Conservation (phyloP, 495 filamentous ascomycete species). For the Aspergillus steynii region DNA sequence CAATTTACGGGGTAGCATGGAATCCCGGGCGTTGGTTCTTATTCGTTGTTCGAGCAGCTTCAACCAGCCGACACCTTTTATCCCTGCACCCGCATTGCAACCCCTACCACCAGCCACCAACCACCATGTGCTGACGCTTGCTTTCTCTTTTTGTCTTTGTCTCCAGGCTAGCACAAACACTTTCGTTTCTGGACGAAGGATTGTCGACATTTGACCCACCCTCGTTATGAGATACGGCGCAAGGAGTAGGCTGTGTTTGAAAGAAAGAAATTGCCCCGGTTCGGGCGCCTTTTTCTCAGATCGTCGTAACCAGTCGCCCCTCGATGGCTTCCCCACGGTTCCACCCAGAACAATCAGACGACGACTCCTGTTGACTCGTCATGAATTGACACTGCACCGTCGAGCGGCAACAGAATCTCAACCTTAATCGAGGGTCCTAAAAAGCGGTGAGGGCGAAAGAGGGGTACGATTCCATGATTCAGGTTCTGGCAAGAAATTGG, state of each 20-base stretch:
- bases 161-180: not conserved
- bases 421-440: not conserved
- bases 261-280: not conserved
- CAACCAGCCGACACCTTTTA: not conserved
- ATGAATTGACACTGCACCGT: not conserved
- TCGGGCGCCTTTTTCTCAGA: not conserved
- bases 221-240: not conserved
- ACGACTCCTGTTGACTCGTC: not conserved
- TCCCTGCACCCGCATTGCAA: not conserved
- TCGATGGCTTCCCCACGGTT: not conserved
- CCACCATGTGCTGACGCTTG: not conserved
- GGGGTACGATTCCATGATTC: not conserved
- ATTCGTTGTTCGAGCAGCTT: not conserved
- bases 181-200: not conserved
- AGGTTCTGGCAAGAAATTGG: not conserved
- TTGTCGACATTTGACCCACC: not conserved
- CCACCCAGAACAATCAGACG: not conserved
- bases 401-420: not conserved
- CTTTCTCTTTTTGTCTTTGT: not conserved
- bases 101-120: not conserved
- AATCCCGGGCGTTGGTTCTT: not conserved
- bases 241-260: not conserved
- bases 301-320: not conserved
- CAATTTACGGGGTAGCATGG: not conserved
- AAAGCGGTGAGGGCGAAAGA: not conserved